phyloP scores from a whole-genome alignment of 805 yeast genomes.

The Clavispora fructus region DNA sequence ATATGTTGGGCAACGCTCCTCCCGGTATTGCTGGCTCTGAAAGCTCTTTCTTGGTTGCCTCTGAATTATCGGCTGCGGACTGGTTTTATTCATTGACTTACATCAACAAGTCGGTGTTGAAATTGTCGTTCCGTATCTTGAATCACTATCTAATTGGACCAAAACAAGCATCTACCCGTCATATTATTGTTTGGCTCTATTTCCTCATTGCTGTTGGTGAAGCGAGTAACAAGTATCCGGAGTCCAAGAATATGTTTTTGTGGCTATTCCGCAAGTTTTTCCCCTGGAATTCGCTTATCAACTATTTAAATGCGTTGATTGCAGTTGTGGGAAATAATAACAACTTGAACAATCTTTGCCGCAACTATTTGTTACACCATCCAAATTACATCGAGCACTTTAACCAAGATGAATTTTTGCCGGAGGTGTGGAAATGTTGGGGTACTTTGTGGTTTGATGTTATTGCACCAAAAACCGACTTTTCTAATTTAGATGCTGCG shows the following conservation, averaged over 20 bases:
- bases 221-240: constrained; percentile 43
- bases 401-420: constrained; percentile 55
- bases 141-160: constrained; percentile 69
- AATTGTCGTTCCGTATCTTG: constrained; percentile 63
- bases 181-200: constrained; percentile 72
- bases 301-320: constrained; percentile 57
- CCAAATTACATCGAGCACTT: constrained; percentile 44
- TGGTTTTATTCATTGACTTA: constrained; percentile 57
- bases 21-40: constrained; percentile 19
- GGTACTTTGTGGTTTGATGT: constrained; percentile 77
- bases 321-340: constrained; percentile 23
- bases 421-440: constrained; percentile 84
- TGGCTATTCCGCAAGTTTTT: constrained; percentile 51
- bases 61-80: constrained; percentile 31
- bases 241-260: constrained; percentile 41
- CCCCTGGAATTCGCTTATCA: constrained; percentile 66
- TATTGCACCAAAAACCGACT: constrained; percentile 49
- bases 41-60: constrained; percentile 27
- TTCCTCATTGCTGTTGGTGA: constrained; percentile 62
- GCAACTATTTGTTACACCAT: constrained; percentile 18
- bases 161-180: constrained; percentile 63
- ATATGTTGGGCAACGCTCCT: background rate
- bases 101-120: constrained; percentile 59
- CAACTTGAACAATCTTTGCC: constrained; percentile 19
- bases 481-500: constrained; percentile 42